Base-by-base conservation (phyloP, 805 yeast genomes). In the Ogataea chonburiensis region DNA sequence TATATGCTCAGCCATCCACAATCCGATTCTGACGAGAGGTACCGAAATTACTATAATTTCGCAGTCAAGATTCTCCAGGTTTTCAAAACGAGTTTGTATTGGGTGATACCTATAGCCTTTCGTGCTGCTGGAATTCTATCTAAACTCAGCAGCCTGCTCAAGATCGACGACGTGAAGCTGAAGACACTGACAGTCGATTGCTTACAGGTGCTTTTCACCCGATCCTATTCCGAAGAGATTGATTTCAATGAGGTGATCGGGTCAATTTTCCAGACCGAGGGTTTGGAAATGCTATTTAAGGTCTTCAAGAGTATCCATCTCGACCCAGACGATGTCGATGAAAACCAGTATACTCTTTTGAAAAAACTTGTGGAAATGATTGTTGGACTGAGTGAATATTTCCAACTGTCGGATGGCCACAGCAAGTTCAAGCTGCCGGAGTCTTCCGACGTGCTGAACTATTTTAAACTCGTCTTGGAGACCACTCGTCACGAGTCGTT, bases 291-390 rank as follows among this genome's bases (percentile, higher is more conserved):
- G 52, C 68, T 93, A 31, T 62, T 75, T 21, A 72, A 69, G 29
- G 85, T 86, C 19, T 89, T 81, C 57, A 60, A 63, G 17, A 69
- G 75, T 23, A 70, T 85, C 34, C 76, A 77, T 45, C 56, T 80
- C 3, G 76, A 77, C 42, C 77, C 86, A 0, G 79, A 81, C 41
- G 86, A 80, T 51, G 70, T 88, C 15, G 64, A 62, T 39, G 97
- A 88, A 50, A 75, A 74, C 38, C 70, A 76, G 22, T 93, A 93
- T 57, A 80, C 94, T 1, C 72, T 91, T 40, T 64, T 86, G 43
- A 93, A 93, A 58, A 91, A 91, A 62, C 73, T 91, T 11, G 96
- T 89, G 4, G 98, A 93, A 56, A 84, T 91, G 86, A 77, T 89
- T 21, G 95, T 93, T 16, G 83, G 88, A 0, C 64, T 87, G 34